Evolutionary conservation across 2,329 filamentous ascomycete species (phyloP), one percentile per base, ranked within the genome.

Genomic region (Paramyrothecium sp.): DNA sequence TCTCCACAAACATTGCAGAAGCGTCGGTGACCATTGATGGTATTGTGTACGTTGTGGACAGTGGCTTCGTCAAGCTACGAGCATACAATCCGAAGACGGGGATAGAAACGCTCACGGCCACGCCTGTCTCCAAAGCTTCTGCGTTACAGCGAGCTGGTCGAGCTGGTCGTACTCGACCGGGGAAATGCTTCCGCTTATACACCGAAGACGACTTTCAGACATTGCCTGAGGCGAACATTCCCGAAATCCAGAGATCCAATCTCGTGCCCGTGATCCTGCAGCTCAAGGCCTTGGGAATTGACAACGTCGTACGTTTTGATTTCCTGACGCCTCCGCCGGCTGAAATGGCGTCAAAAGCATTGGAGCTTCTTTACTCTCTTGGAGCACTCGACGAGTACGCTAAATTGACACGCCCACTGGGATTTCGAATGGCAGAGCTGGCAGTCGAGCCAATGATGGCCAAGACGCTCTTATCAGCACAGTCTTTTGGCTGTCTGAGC

Each of bases 381-480:
- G 92, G 92, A 7, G 92, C 92, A 0, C 77, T 99, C 13, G 93
- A 98, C 66, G 86, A 90, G 54, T 94, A 97, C 68, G 92, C 92
- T 16, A 96, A 94, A 69, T 84, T 99, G 26, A 97, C 94, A 2
- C 88, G 86, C 63, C 93, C 95, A 0, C 78, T 97, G n/a, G 95
- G 95, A 1, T 81, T 86, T 59, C 85, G 91, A 48, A 97, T 98
- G 92, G 94, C 95, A 1, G 94, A 98, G 71, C 79, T 99, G 48
- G 90, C 93, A 0, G 85, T 98, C 8, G 92, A 97, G 65, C 95
- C 95, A 0, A 97, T 97, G 92, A 95, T 97, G 84, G 91, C 89
- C 7, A 96, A 94, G 74, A 91, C 90, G 0, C 80, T 97, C 4
- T 84, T 98, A 10, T 85, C 88, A 19, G 90, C 93, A 0, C 77